phyloP scores from a whole-genome alignment of 495 filamentous ascomycete genomes.

The Tuber borchii region DNA sequence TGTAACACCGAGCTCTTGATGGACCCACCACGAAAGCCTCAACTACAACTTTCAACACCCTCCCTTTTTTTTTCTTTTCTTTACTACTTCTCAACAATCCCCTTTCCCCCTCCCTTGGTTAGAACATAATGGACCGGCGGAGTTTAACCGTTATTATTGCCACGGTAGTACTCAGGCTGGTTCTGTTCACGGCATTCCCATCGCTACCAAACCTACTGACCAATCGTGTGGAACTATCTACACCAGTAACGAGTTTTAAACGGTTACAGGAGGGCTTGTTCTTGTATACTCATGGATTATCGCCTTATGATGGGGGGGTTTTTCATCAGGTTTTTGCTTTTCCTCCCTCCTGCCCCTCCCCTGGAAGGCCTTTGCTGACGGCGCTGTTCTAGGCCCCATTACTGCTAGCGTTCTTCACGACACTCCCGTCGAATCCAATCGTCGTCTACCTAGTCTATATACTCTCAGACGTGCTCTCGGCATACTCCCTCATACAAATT shows the following conservation, averaged over 20 bases:
- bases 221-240: slow-evolving; percentile 90
- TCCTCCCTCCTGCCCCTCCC: background rate
- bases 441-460: slow-evolving; percentile 76
- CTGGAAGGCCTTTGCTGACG: slow-evolving; percentile 10
- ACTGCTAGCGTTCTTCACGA: slow-evolving; percentile 80
- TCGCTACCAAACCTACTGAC: slow-evolving; percentile 77
- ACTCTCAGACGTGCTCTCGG: slow-evolving; percentile 71
- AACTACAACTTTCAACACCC: background rate
- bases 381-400: slow-evolving; percentile 61
- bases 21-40: background rate
- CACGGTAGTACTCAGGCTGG: slow-evolving; percentile 70
- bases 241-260: slow-evolving; percentile 96
- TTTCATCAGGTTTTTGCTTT: slow-evolving; percentile 68
- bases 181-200: slow-evolving; percentile 75
- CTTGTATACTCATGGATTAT: slow-evolving; percentile 91
- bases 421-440: slow-evolving; percentile 66
- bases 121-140: slow-evolving; percentile 57
- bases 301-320: slow-evolving; percentile 94
- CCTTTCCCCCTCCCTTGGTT: background rate
- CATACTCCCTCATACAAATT: slow-evolving; percentile 72
- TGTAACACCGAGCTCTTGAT: background rate
- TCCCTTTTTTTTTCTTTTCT: background rate
- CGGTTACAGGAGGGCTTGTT: slow-evolving; percentile 96
- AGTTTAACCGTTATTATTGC: slow-evolving; percentile 67
- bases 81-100: background rate